Conservation (phyloP, 495 filamentous ascomycete species). For the Penicillium nucicola region DNA sequence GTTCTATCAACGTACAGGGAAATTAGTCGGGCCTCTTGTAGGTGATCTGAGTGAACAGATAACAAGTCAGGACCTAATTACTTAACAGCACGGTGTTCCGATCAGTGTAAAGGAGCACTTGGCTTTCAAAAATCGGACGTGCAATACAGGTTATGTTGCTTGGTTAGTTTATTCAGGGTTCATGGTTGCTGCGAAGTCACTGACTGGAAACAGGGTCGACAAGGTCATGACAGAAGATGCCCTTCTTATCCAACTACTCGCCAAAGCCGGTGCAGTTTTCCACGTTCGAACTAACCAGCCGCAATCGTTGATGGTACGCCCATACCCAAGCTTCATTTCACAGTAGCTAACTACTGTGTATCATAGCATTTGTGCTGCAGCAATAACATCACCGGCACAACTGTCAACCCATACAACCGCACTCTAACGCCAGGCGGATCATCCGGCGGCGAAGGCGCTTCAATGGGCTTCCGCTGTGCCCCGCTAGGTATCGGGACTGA, state of each 20-base stretch:
- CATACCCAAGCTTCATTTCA: not conserved
- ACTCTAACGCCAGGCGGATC: slow-evolving; percentile 57
- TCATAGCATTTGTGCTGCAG: slow-evolving; percentile 44
- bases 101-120: slow-evolving; percentile 67
- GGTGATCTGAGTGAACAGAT: not conserved
- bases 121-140: slow-evolving; percentile 47
- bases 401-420: slow-evolving; percentile 60
- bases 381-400: slow-evolving; percentile 65
- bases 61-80: slow-evolving; percentile 13
- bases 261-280: slow-evolving; percentile 52
- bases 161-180: slow-evolving; percentile 21
- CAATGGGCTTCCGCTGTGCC: slow-evolving; percentile 58
- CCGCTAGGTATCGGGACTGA: slow-evolving; percentile 66
- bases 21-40: slow-evolving; percentile 39
- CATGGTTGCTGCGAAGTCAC: not conserved
- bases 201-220: slow-evolving; percentile 24
- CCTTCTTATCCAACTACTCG: slow-evolving; percentile 29
- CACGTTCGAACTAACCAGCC: slow-evolving; percentile 66
- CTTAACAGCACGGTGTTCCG: slow-evolving; percentile 59
- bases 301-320: slow-evolving; percentile 41
- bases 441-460: slow-evolving; percentile 66
- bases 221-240: slow-evolving; percentile 35
- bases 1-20: slow-evolving; percentile 36
- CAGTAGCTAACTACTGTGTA: slow-evolving; percentile 1
- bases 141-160: slow-evolving; percentile 40